These are phyloP conservation scores for Batkoa obscura DNA, from an alignment of 371 early-diverging fungal genomes.

Conservation along the genomic window DNA sequence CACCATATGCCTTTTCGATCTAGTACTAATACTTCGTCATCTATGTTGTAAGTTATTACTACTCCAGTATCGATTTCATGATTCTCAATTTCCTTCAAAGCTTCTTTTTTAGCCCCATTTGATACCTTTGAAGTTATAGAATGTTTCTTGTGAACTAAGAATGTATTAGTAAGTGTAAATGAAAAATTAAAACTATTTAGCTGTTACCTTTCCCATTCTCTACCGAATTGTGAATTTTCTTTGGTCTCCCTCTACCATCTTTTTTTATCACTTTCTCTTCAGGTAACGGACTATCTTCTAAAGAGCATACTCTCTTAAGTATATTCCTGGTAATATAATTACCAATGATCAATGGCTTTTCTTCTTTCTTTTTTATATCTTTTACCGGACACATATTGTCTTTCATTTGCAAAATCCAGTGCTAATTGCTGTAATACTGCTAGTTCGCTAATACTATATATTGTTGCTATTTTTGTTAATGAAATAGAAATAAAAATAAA, in stretches of 20 bases:
- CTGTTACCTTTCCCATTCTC: not conserved
- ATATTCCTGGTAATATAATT: constrained; percentile 2
- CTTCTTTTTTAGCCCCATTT: not conserved
- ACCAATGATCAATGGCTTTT: not conserved
- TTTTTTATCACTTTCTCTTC: not conserved
- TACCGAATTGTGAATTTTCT: not conserved
- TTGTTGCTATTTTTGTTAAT: no score
- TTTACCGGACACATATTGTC: no score
- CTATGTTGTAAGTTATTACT: no score
- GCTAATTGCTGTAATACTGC: no score
- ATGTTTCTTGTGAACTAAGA: not conserved
- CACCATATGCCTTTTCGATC: constrained; percentile 5
- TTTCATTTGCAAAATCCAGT: no score
- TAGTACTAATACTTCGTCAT: not conserved
- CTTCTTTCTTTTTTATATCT: no score
- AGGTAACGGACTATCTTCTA: no score
- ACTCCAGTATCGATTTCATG: no score
- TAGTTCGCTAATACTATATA: no score
- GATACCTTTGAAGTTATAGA: not conserved
- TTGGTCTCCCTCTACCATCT: not conserved
- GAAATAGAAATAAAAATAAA: no score
- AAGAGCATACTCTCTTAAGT: not conserved
- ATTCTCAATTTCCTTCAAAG: not conserved
- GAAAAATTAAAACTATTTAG: not conserved
- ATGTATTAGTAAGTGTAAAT: not conserved